Base-by-base conservation (phyloP, 2,329 filamentous ascomycete genomes). In the Fusarium sp. region DNA sequence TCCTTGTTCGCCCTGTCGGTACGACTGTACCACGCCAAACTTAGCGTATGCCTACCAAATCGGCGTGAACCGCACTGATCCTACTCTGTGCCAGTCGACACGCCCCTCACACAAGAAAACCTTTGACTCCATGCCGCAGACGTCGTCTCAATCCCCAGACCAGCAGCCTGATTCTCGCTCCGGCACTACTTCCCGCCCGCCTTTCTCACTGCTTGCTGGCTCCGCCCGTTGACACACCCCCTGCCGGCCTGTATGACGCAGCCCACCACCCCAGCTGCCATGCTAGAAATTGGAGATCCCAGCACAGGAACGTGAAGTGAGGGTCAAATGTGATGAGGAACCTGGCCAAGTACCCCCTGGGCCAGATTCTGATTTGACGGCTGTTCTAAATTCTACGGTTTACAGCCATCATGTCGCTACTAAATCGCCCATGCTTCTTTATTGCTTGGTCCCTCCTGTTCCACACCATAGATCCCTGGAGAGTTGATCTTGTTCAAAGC, bases 401-500 rank as follows among this genome's bases (percentile, higher is more conserved):
- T 81, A 79, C 79, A 76, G 73, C 75, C 75, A 75, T 77, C 61
- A 70, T 56, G 72, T 73, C 59, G 73, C 74, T 75, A 74, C 63
- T 73, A 78, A 74, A 75, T 70, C 59, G 69, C 66, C 79, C 74
- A 77, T 72, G 58, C 65, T 73, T 76, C 72, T 74, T 77, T 70
- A 75, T 76, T 76, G 70, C 75, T 66, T 75, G 79, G 74, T 77
- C 73, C 77, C 72, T 73, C 73, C 73, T 67, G 81, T 75, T 77
- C 82, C 82, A 83, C 82, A 77, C 75, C 59, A 33, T 57, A 82
- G 79, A 81, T 82, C 81, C 80, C 78, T 81, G 80, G 78, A 68
- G 74, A 78, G 80, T 79, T 80, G 80, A 80, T 81, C 80, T 81
- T 77, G 80, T 75, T 75, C 41, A 75, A 41, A 71, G 72, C 75